Conservation (phyloP, 2,329 filamentous ascomycete species). For the Colletotrichum tofieldiae region DNA sequence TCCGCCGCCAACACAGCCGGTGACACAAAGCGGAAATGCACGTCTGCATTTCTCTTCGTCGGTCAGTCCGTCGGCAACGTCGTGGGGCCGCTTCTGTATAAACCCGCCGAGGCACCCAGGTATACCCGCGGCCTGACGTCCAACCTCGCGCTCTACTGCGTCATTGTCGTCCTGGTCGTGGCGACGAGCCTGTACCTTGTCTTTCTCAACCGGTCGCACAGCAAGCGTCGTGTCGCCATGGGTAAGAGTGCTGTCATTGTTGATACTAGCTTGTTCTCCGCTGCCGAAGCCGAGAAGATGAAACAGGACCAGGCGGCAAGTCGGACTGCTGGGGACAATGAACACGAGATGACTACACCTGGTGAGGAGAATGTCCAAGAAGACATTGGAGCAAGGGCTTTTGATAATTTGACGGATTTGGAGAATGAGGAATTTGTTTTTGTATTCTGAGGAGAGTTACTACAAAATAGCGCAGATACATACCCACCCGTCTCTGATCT, state of each 20-base stretch:
- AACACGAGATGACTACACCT: conserved; percentile 45
- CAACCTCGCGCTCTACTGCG: conserved; percentile 72
- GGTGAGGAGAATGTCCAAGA: conserved; percentile 48
- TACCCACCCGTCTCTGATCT: background rate
- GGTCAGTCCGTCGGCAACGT: conserved; percentile 76
- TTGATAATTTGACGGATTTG: conserved; percentile 73
- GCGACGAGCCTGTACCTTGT: conserved; percentile 55
- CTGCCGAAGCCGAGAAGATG: conserved; percentile 58
- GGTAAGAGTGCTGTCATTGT: conserved; percentile 65
- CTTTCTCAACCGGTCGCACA: conserved; percentile 67
- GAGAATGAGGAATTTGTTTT: conserved; percentile 77
- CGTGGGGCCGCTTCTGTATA: conserved; percentile 76
- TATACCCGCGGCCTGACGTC: conserved; percentile 72
- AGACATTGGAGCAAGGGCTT: conserved; percentile 60
- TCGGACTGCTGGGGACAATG: conserved; percentile 42
- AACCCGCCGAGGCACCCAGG: conserved; percentile 69
- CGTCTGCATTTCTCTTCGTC: conserved; percentile 71
- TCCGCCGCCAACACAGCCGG: conserved; percentile 73
- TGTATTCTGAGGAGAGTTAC: conserved; percentile 54
- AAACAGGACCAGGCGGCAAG: conserved; percentile 45
- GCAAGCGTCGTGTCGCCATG: conserved; percentile 46
- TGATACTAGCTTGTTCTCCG: conserved; percentile 72
- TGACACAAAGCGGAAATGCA: conserved; percentile 78
- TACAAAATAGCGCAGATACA: background rate
- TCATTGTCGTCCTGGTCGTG: conserved; percentile 65